Conservation (phyloP, 805 yeast species). For the Wickerhamiella occidentalis region DNA sequence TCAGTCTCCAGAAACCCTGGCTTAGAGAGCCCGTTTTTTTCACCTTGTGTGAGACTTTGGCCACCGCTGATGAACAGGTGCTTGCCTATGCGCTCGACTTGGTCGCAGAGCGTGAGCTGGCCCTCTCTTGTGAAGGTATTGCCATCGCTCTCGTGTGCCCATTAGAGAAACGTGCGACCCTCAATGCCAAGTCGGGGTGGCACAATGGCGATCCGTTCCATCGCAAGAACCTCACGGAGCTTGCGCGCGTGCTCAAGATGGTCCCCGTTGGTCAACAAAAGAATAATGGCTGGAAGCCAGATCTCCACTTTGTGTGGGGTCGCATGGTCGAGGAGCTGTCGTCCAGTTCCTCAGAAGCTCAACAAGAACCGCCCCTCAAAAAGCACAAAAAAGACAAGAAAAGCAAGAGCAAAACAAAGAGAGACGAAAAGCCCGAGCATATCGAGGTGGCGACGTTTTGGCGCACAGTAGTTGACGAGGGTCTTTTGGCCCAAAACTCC, state of each 20-base stretch:
- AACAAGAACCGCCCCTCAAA: conserved; percentile 23
- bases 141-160: conserved; percentile 54
- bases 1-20: conserved; percentile 66
- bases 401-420: conserved; percentile 17
- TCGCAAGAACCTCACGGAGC: conserved; percentile 49
- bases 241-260: conserved; percentile 47
- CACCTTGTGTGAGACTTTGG: conserved; percentile 41
- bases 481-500: conserved; percentile 60
- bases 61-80: conserved; percentile 12
- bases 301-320: conserved; percentile 25
- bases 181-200: conserved; percentile 37
- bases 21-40: conserved; percentile 68
- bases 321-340: conserved; percentile 35
- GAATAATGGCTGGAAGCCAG: conserved; percentile 18
- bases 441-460: conserved; percentile 55
- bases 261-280: conserved; percentile 28
- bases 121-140: conserved; percentile 66
- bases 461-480: conserved; percentile 67
- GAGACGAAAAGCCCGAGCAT: conserved; percentile 16
- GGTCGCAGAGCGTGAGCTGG: conserved; percentile 42
- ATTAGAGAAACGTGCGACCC: conserved; percentile 14
- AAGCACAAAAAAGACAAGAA: conserved; percentile 30
- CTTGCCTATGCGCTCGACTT: conserved; percentile 29
- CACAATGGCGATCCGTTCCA: conserved; percentile 58
- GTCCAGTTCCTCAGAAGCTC: conserved; percentile 15